Base-by-base conservation (phyloP, 305 asterid species). In the Petunia hybrid region DNA sequence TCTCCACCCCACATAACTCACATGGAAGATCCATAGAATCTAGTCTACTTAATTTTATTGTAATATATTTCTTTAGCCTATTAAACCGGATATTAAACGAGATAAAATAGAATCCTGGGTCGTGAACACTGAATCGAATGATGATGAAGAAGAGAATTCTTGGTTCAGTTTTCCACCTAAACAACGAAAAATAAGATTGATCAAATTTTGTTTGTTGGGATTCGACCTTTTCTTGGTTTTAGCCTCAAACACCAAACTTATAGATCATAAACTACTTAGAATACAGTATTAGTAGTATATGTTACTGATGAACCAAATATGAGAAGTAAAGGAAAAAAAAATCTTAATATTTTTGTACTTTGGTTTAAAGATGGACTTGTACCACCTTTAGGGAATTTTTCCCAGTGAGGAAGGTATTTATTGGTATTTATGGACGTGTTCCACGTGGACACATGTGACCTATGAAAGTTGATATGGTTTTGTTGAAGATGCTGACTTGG, bases 1-100 rank as follows among this genome's bases (percentile, higher is more conserved):
- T 86, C 55, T 56, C 85, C 53, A 73, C 83, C 55, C 84, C 85
- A 76, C 98, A 94, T 77, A 79, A 83, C 83, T 91, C 98, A 77
- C 98, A 94, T 66, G 82, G 6, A 13, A 86, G 87, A 81, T 90
- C 92, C 90, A 89, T 87, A 8, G 2, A 42, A 35, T 53, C 9
- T 41, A 3, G 31, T 1, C 2, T 61, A 62, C 2, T 60, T 55
- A 55, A 7, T 8, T 62, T 14, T 48, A 2, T 22, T 10, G 8
- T 45, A 71, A 65, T 39, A n/a, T 64, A 39, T 46, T 14, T 62
- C 12, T 9, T 35, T 46, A 10, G 8, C 76, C 42, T 45, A 53
- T 53, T n/a, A 9, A 53, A 53, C 1, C 12, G 57, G 57, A 53
- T 53, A 10, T 31, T 46, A 22, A 45, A 42, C 4, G 16, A 42